Percentiles rank a stretch among this genome's conserved stretches.
These are phyloP conservation scores for Gypsophila paniculata DNA, from an alignment of 179 eudicot species.

Conservation along the genomic window DNA sequence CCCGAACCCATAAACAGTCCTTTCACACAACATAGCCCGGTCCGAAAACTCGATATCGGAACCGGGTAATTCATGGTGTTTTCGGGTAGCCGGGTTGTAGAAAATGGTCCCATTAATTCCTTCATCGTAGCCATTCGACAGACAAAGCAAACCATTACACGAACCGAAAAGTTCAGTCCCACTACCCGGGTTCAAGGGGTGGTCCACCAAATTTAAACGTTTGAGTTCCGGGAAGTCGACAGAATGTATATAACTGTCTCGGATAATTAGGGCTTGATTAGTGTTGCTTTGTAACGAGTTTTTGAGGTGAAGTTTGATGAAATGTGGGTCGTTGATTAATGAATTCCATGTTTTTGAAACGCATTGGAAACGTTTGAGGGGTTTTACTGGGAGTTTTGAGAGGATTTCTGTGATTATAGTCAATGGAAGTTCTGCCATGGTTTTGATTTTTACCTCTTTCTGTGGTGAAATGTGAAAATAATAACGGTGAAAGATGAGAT, in stretches of 20 bases:
- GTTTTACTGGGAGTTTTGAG: slow-evolving; percentile 21
- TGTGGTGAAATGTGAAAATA: too few relatives aligned
- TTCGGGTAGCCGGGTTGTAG: slow-evolving; percentile 31
- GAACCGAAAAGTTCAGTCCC: slow-evolving; percentile 28
- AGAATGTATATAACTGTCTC: not conserved
- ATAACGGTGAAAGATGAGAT: too few relatives aligned
- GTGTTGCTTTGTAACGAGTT: slow-evolving; percentile 6
- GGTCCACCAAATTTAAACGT: not conserved
- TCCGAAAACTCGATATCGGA: slow-evolving; percentile 16
- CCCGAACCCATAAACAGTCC: slow-evolving; percentile 16
- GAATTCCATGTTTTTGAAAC: slow-evolving; percentile 22
- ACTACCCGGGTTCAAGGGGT: not conserved
- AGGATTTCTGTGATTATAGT: slow-evolving; percentile 19
- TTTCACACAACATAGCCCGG: not conserved
- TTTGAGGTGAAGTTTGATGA: slow-evolving; percentile 11
- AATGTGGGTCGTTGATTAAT: slow-evolving; percentile 14
- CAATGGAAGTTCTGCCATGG: slow-evolving; percentile 18
- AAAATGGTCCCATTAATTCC: slow-evolving; percentile 12
- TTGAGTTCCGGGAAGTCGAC: slow-evolving; percentile 10
- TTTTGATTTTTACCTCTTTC: too few relatives aligned
- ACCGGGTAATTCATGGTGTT: slow-evolving; percentile 20
- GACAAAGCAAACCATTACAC: slow-evolving; percentile 33
- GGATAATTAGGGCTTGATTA: slow-evolving; percentile 9
- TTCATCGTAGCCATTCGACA: slow-evolving; percentile 15
- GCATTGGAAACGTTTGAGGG: slow-evolving; percentile 23